phyloP scores from a whole-genome alignment of 2,329 filamentous ascomycete genomes.

The Nigrospora osmanthi region DNA sequence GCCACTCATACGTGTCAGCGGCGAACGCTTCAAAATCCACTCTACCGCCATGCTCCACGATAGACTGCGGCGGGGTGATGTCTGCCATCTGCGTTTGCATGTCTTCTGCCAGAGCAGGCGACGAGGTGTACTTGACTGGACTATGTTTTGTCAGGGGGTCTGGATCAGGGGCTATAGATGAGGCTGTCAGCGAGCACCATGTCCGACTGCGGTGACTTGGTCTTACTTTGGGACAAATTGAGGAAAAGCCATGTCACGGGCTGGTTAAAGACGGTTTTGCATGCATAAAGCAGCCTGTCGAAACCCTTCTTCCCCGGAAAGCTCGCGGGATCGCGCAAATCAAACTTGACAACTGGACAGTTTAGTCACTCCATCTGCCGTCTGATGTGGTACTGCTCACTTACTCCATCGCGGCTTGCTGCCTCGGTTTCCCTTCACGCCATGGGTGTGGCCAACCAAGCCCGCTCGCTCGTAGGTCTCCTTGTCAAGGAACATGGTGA shows the following conservation, averaged over 20 bases:
- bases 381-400: slow-evolving; percentile 11
- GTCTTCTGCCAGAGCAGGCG: slow-evolving; percentile 19
- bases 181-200: slow-evolving; percentile 4
- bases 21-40: slow-evolving; percentile 55
- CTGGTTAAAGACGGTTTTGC: slow-evolving; percentile 64
- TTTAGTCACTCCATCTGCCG: slow-evolving; percentile 15
- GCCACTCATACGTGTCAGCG: slow-evolving; percentile 64
- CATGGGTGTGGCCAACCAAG: slow-evolving; percentile 62
- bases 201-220: background rate
- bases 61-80: slow-evolving; percentile 20
- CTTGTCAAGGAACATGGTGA: slow-evolving; percentile 73
- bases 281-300: slow-evolving; percentile 69
- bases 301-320: slow-evolving; percentile 77
- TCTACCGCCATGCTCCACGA: slow-evolving; percentile 27
- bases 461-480: slow-evolving; percentile 78
- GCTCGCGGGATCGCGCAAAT: slow-evolving; percentile 71
- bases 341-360: slow-evolving; percentile 60
- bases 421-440: slow-evolving; percentile 47
- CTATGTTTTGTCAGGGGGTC: slow-evolving; percentile 40
- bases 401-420: slow-evolving; percentile 68
- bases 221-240: slow-evolving; percentile 47
- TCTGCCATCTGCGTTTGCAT: slow-evolving; percentile 21
- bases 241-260: slow-evolving; percentile 73
- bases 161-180: slow-evolving; percentile 33
- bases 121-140: slow-evolving; percentile 32